A percentile compares a stretch with the other conserved stretches of the same genome.
phyloP scores from a whole-genome alignment of 805 yeast species.

The Candida vaughaniae region DNA sequence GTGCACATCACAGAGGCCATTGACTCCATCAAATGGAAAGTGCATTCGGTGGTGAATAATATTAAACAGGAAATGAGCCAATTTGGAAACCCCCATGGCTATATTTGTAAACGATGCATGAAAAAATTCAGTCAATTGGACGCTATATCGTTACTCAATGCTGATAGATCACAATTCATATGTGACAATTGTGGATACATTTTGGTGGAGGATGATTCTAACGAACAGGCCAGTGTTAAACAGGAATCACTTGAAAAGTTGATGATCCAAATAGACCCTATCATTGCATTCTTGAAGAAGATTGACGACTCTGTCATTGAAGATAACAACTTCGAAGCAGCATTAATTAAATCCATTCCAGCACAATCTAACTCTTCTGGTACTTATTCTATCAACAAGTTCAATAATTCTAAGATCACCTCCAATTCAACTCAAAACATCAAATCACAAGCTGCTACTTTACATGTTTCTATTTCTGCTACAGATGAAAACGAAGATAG shows the following conservation, averaged over 20 bases:
- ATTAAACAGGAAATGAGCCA: slow-evolving; percentile 81
- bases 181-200: slow-evolving; percentile 82
- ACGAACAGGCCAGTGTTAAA: slow-evolving; percentile 74
- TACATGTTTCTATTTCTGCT: slow-evolving; percentile 87
- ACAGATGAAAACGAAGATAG: slow-evolving; percentile 74
- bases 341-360: slow-evolving; percentile 80
- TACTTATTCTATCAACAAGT: slow-evolving; percentile 58
- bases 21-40: slow-evolving; percentile 95
- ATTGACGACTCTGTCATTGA: slow-evolving; percentile 41
- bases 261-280: slow-evolving; percentile 88
- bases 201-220: slow-evolving; percentile 84
- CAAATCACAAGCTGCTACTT: slow-evolving; percentile 80
- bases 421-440: slow-evolving; percentile 32
- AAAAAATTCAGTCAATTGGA: slow-evolving; percentile 82
- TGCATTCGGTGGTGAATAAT: slow-evolving; percentile 76
- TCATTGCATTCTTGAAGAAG: slow-evolving; percentile 72
- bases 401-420: slow-evolving; percentile 24
- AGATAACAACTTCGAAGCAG: slow-evolving; percentile 43
- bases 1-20: slow-evolving; percentile 91
- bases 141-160: slow-evolving; percentile 77
- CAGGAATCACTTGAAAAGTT: slow-evolving; percentile 79
- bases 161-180: slow-evolving; percentile 74
- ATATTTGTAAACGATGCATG: slow-evolving; percentile 82
- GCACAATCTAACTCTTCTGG: slow-evolving; percentile 71
- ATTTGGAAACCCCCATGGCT: slow-evolving; percentile 90